Conservation (phyloP, 2,329 filamentous ascomycete species). For the Hysterium pulicare region DNA sequence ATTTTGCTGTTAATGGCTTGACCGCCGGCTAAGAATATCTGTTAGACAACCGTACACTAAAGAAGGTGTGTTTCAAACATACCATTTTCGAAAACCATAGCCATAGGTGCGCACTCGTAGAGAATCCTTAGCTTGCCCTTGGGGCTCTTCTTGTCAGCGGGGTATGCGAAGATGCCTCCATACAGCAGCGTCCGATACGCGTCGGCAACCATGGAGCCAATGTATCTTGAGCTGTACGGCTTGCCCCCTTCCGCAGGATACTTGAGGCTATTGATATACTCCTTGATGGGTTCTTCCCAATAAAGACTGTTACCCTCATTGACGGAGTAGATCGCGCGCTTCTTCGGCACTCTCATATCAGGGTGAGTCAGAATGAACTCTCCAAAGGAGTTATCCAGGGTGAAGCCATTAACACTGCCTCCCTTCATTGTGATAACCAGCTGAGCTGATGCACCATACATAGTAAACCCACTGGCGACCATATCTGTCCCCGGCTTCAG, state of each 20-base stretch:
- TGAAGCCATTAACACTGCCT: slow-evolving; percentile 93
- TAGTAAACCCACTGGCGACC: slow-evolving; percentile 95
- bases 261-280: slow-evolving; percentile 89
- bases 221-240: slow-evolving; percentile 93
- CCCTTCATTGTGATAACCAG: slow-evolving; percentile 96
- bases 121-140: slow-evolving; percentile 97
- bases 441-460: slow-evolving; percentile 97
- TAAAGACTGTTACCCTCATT: slow-evolving; percentile 98
- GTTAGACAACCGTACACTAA: slow-evolving; percentile 13
- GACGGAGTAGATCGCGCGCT: slow-evolving; percentile 88
- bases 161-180: slow-evolving; percentile 96
- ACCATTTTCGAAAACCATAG: slow-evolving; percentile 98
- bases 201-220: slow-evolving; percentile 97
- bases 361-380: slow-evolving; percentile 99
- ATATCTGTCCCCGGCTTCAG: slow-evolving; percentile 87
- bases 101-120: slow-evolving; percentile 99
- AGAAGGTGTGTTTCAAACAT: slow-evolving; percentile 37
- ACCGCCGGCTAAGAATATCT: slow-evolving; percentile 66
- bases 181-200: slow-evolving; percentile 94
- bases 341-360: slow-evolving; percentile 80
- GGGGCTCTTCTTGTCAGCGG: slow-evolving; percentile 94
- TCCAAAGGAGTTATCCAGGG: slow-evolving; percentile 90
- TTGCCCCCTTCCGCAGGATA: slow-evolving; percentile 70
- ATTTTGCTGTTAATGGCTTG: slow-evolving; percentile 89
- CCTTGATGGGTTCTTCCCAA: slow-evolving; percentile 84